Base-by-base conservation (phyloP, 208 protist species). In the Wallacemonas sp. region DNA sequence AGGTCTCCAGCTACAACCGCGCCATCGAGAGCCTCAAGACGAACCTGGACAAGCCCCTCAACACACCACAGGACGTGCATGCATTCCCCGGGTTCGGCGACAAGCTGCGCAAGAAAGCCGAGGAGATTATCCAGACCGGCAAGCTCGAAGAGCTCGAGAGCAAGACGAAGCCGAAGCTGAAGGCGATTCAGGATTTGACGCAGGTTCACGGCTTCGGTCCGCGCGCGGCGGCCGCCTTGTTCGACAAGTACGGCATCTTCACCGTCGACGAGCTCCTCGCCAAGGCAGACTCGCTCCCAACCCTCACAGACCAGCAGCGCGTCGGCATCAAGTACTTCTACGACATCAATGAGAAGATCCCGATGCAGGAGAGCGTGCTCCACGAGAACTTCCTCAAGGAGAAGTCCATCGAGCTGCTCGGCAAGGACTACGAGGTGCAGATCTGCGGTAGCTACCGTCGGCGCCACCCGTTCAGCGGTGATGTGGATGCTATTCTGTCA, bases 331-430 rank as follows among this genome's bases (percentile, higher is more conserved):
- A 84, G 59, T 94, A 95, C 89, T 95, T 92, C 63, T 83, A 93
- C 71, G 91, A 97, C 66, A 93, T 95, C 61, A 91, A 92, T 58
- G 82, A 94, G 63, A 92, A 94, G 69, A 97, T 97, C 22, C 91
- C 91, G n/a, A 91, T 90, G 83, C 85, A 91, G 69, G 89, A 97
- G 70, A 88, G 85, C 64, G 83, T 93, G 44, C 66, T 91, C 50
- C 84, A 94, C 63, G 87, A 93, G 66, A 92, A 91, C 68, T 89
- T 83, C 37, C 68, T 94, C 12, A 72, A 73, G 21, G 81, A 92
- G 59, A 77, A 76, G 71, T 81, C 78, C 45, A 52, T 73, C 9
- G 69, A 81, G 68, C 34, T 75, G 39, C 81, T 92, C 9, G 85
- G 85, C 26, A 80, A 73, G 34, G 85, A 91, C 27, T 94, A 83